These are phyloP conservation scores for Mycena haematopus DNA, from an alignment of 768 basidiomycete species.

Conservation along the genomic window DNA sequence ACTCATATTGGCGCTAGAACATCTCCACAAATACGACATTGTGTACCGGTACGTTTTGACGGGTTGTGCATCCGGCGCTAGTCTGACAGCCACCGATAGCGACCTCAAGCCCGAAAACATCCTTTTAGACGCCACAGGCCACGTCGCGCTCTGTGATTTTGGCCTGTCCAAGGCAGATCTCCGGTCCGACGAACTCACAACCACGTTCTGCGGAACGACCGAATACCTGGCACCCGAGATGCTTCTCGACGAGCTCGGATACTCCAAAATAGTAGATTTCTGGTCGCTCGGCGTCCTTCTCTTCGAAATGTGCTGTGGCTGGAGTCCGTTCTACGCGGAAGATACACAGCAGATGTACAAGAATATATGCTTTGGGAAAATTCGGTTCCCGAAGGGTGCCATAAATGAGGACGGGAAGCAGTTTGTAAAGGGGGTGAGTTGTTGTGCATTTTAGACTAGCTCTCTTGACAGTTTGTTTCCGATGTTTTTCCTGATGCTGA, in stretches of 20 bases:
- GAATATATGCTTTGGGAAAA: constrained; percentile 98
- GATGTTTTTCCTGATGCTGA: constrained; percentile 28
- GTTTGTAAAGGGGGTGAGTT: constrained; percentile 94
- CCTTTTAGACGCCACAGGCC: constrained; percentile 95
- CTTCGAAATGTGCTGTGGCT: constrained; percentile 99
- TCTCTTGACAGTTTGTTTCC: constrained; percentile 23
- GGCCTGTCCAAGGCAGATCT: constrained; percentile 97
- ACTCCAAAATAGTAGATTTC: constrained; percentile 98
- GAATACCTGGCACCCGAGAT: constrained; percentile 99
- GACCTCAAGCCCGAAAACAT: constrained; percentile 99
- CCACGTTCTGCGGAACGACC: constrained; percentile 98
- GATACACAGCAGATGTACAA: constrained; percentile 99
- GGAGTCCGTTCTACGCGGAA: constrained; percentile 99
- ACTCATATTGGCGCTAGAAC: constrained; percentile 92
- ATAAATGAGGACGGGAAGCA: constrained; percentile 98
- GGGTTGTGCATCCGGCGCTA: not conserved
- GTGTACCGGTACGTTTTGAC: constrained; percentile 77
- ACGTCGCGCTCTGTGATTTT: constrained; percentile 98
- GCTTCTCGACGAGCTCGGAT: constrained; percentile 97
- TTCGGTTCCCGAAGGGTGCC: constrained; percentile 95
- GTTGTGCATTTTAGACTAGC: constrained; percentile 19
- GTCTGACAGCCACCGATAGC: constrained; percentile 42
- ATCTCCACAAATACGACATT: constrained; percentile 97
- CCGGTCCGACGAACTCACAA: constrained; percentile 93
- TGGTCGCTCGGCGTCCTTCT: constrained; percentile 96